Conservation (phyloP, 1,284 basidiomycete genomes). For the Moesziomyces globuligerus region DNA sequence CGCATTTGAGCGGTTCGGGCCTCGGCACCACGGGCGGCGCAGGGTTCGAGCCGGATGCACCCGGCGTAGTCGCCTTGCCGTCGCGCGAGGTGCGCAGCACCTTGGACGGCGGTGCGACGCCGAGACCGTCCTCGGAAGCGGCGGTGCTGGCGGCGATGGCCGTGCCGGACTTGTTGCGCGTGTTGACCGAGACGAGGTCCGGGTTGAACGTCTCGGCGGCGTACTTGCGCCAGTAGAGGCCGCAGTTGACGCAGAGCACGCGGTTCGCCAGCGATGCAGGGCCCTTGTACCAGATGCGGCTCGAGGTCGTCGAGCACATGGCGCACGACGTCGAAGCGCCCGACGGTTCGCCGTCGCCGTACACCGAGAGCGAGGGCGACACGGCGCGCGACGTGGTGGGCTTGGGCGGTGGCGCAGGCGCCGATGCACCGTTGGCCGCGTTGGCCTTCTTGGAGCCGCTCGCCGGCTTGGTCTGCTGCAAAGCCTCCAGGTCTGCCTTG, state of each 20-base stretch:
- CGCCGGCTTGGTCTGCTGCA: conserved; percentile 12
- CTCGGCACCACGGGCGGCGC: conserved; percentile 25
- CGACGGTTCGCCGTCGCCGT: conserved; percentile 32
- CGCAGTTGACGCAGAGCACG: conserved; percentile 61
- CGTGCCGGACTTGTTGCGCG: conserved; percentile 44
- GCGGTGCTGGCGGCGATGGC: conserved; percentile 31
- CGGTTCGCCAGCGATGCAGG: conserved; percentile 52
- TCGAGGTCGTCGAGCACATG: conserved; percentile 58
- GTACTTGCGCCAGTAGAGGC: conserved; percentile 66
- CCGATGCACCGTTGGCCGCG: conserved; percentile 9
- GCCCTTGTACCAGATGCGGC: conserved; percentile 63
- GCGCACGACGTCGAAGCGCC: conserved; percentile 45
- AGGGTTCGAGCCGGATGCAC: conserved; percentile 16
- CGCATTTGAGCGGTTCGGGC: conserved; percentile 57
- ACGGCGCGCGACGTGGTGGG: conserved; percentile 53
- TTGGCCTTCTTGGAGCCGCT: conserved; percentile 20
- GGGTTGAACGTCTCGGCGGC: conserved; percentile 59
- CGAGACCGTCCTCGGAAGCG: conserved; percentile 45
- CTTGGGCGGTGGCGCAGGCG: conserved; percentile 23
- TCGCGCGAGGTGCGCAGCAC: conserved; percentile 35
- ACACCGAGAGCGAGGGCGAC: conserved; percentile 56
- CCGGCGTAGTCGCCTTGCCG: conserved; percentile 26
- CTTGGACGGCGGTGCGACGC: conserved; percentile 61
- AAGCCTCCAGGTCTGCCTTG: conserved; percentile 38
- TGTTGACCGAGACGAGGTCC: conserved; percentile 51